Base-by-base conservation (phyloP, 192 early-diverging fungal genomes). In the Podila epigama region DNA sequence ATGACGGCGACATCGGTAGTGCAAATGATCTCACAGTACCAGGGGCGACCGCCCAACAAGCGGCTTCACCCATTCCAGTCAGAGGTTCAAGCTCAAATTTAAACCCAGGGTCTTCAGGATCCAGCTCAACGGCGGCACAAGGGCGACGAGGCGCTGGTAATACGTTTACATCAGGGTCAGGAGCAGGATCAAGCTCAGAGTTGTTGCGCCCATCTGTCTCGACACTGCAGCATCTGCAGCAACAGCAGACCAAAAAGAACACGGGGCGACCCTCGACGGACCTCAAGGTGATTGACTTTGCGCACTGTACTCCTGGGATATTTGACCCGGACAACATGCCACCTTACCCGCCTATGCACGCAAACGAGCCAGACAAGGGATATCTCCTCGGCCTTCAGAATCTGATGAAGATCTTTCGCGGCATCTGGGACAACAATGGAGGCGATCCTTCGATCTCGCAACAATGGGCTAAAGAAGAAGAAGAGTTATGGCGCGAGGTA, bases 221-320 rank as follows among this genome's bases (percentile, higher is more conserved):
- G n/a, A 22, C 44, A 22, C 44, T 48, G 11, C 44, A 22, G 6
- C 44, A 18, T 10, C 44, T 22, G 7, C 37, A 39, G 1, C 44
- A 48, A 4, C n/a, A 48, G 0, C 44, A 48, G n/a, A 4, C 3
- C 5, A 48, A 53, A 28, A 53, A 40, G 22, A 13, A 55, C 20
- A 40, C 34, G 28, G 73, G 78, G 35, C 60, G 66, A 37, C 41
- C 64, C 16, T 84, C 86, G 28, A 92, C 93, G 9, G 91, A 96
- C 64, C 75, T 99, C 33, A 89, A 91, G 50, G 95, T 99, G 80
- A 99, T 99, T 67, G 97, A 99, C 71, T 99, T 99, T 83, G 95
- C 95, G 11, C 92, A 98, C 63, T 96, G 94, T 67, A 88, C 94
- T 1, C 88, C 88, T 6, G 85, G 83, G 13, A 73, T 81, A 16